Evolutionary conservation across 352 stramenopile genomes (phyloP), one percentile per base, ranked within the genome.

Genomic region (Phytophthora meadii): DNA sequence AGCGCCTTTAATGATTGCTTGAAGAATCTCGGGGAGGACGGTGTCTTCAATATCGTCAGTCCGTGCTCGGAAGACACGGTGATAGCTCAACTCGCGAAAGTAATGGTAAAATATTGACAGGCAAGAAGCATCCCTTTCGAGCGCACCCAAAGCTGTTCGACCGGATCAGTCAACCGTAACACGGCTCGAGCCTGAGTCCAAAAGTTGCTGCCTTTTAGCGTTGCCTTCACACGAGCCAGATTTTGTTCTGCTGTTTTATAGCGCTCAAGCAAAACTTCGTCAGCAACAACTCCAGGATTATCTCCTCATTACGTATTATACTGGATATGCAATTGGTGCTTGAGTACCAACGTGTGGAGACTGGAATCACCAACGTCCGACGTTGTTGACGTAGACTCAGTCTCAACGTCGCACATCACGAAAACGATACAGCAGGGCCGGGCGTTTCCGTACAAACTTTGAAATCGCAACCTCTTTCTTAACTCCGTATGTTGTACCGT

Each of bases 61-160:
- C 39, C 24, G 30, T 4, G 30, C 2, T 36, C 9, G 30, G 1
- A 41, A 54, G 28, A 54, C 47, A 7, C 47, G 27, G 24, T 54
- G 27, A 17, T 41, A 17, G 10, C 40, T 25, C 7, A 54, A n/a
- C 28, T 15, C 27, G 4, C 27, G 7, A 24, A 74, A 69, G 4
- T 57, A 45, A 12, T 70, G 24, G 2, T 48, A 42, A 2, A 74
- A 34, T 7, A 59, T 40, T 9, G 53, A 70, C 9, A 70, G 25
- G 22, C 46, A 70, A 46, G 46, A 65, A n/a, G 12, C 54, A 14
- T 69, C 65, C 12, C 27, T 65, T 28, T 74, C 59, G 2, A 70
- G 59, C 44, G 47, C 27, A 74, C 42, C 19, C 1, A 19, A 19
- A 19, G 19, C 19, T 19, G 0, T 19, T 19, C 19, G 19, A 19